Percentiles rank a stretch among this genome's conserved stretches.
Conservation (phyloP, 106 monocot species). For the Agapanthus africanus region DNA sequence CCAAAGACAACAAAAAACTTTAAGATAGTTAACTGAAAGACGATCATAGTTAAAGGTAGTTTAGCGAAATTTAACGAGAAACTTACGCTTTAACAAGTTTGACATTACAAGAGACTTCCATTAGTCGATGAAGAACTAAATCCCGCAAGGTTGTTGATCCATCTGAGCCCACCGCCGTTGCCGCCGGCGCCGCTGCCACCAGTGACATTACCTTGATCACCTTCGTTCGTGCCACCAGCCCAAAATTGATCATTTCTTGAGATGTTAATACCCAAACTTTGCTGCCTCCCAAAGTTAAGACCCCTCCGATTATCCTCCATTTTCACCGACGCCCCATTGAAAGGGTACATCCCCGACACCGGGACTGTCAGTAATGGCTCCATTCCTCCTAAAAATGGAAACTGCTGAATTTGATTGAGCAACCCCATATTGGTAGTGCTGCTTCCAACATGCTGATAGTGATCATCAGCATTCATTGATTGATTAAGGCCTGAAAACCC, state of each 20-base stretch:
- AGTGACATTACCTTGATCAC: neutral
- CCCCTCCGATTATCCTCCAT: constrained; percentile 32
- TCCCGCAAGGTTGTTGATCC: constrained; percentile 35
- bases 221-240: constrained; percentile 14
- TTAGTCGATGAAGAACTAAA: constrained; percentile 44
- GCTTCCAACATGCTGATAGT: constrained; percentile 20
- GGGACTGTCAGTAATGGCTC: constrained; percentile 16
- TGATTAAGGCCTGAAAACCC: constrained; percentile 22
- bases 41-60: too few relatives aligned
- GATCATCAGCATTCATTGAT: constrained; percentile 11
- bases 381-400: constrained; percentile 7
- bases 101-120: too few relatives aligned
- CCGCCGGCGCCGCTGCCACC: constrained; percentile 8
- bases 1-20: too few relatives aligned
- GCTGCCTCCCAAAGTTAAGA: constrained; percentile 21
- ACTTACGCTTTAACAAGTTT: too few relatives aligned
- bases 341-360: constrained; percentile 17
- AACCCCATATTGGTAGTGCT: constrained; percentile 12
- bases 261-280: constrained; percentile 17
- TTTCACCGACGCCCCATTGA: constrained; percentile 38
- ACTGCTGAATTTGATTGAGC: constrained; percentile 30
- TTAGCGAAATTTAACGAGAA: too few relatives aligned
- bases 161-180: constrained; percentile 21
- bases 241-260: too few relatives aligned
- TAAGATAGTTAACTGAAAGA: too few relatives aligned